These are phyloP conservation scores for Monilinia fructicola DNA, from an alignment of 2,329 filamentous ascomycete genomes.

Conservation along the genomic window DNA sequence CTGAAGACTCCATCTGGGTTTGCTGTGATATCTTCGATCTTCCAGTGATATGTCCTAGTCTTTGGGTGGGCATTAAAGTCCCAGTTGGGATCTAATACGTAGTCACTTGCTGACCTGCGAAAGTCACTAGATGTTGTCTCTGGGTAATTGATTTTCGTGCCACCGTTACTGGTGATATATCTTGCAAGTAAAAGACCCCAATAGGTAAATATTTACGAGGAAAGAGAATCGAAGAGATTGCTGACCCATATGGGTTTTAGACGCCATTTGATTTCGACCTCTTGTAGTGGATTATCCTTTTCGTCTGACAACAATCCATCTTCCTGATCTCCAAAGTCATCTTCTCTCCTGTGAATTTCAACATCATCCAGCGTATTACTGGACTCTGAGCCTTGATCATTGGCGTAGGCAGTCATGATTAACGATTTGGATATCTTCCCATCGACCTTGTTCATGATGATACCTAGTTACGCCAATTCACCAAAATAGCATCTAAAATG, in stretches of 20 bases:
- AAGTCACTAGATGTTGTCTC: constrained; percentile 30
- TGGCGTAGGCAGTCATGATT: constrained; percentile 29
- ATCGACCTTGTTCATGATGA: constrained; percentile 5
- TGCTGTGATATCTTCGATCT: constrained; percentile 54
- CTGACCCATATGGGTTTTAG: constrained; percentile 37
- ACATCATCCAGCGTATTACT: constrained; percentile 32
- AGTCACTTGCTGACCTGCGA: constrained; percentile 47
- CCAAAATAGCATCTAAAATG: background rate
- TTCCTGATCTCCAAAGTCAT: constrained; percentile 30
- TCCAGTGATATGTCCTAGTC: constrained; percentile 60
- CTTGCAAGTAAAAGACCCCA: constrained; percentile 33
- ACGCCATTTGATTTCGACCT: constrained; percentile 36
- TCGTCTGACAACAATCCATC: constrained; percentile 1
- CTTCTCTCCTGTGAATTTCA: constrained; percentile 36
- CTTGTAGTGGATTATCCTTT: constrained; percentile 23
- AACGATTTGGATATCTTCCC: background rate
- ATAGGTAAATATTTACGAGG: constrained; percentile 28
- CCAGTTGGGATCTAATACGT: constrained; percentile 59
- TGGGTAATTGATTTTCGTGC: constrained; percentile 20
- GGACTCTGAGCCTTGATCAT: constrained; percentile 20
- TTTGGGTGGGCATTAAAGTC: constrained; percentile 50
- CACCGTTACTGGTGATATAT: constrained; percentile 31
- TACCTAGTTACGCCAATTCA: background rate
- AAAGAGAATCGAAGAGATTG: constrained; percentile 32
- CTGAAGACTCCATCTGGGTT: constrained; percentile 61